Percentiles rank a stretch among this genome's conserved stretches.
Conservation (phyloP, 805 yeast species). For the Isabelozyma heimii region DNA sequence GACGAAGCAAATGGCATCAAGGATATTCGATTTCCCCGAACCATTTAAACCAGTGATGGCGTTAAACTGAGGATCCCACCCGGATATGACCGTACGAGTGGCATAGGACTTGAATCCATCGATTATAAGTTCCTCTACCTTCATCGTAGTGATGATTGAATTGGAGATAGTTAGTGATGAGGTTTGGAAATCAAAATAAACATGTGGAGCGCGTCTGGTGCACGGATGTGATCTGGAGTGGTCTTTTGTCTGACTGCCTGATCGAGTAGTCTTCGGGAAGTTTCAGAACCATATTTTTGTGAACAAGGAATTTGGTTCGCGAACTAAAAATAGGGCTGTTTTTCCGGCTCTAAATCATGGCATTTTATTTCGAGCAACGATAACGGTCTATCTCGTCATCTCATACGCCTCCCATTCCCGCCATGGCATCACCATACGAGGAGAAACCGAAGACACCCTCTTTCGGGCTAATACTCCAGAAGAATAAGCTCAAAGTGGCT, state of each 20-base stretch:
- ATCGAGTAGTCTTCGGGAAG: neutral
- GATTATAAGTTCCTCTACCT: slow-evolving; percentile 91
- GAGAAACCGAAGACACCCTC: neutral
- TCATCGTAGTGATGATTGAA: slow-evolving; percentile 45
- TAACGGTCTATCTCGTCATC: neutral
- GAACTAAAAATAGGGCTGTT: no score
- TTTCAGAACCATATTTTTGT: no score
- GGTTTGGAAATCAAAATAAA: neutral
- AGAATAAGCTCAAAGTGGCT: neutral
- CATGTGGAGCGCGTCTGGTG: neutral
- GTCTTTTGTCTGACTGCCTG: neutral
- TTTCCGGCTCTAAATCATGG: neutral
- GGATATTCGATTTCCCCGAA: slow-evolving; percentile 93
- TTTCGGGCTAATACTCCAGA: neutral
- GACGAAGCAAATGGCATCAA: slow-evolving; percentile 98
- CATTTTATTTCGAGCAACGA: neutral
- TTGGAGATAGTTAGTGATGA: neutral
- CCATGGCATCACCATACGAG: neutral
- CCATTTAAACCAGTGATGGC: slow-evolving; percentile 98
- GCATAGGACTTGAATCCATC: slow-evolving; percentile 99
- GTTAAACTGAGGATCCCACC: slow-evolving; percentile 96
- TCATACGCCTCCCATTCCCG: neutral
- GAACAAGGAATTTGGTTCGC: no score
- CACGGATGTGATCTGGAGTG: neutral
- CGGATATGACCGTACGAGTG: slow-evolving; percentile 89